phyloP scores from a whole-genome alignment of 2,329 filamentous ascomycete species.

The Camillea tinctor region DNA sequence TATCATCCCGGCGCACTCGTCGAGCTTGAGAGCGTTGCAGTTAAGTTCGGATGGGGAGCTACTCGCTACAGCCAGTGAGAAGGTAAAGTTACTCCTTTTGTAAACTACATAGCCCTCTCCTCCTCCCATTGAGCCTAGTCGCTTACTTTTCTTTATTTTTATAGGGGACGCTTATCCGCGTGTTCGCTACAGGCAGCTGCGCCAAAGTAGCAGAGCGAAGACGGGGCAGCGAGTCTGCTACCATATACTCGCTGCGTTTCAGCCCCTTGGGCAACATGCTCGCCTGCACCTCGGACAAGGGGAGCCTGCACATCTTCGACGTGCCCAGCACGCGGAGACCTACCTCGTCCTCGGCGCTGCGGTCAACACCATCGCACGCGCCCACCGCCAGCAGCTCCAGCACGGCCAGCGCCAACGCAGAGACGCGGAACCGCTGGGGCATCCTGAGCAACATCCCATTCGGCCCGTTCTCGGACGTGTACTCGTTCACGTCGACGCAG shows the following conservation, averaged over 20 bases:
- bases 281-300: conserved; percentile 94
- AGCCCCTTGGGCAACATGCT: conserved; percentile 77
- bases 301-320: conserved; percentile 92
- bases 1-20: conserved; percentile 89
- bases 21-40: conserved; percentile 72
- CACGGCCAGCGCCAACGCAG: conserved; percentile 37
- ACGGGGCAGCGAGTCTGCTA: conserved; percentile 83
- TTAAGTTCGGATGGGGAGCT: conserved; percentile 78
- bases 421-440: conserved; percentile 75
- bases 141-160: conserved; percentile 17
- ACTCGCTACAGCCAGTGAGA: conserved; percentile 87
- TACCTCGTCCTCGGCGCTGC: conserved; percentile 12
- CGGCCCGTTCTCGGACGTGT: conserved; percentile 87
- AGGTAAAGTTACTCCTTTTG: conserved; percentile 38
- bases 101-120: background rate
- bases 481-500: conserved; percentile 76
- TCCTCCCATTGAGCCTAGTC: conserved; percentile 9
- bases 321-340: conserved; percentile 57
- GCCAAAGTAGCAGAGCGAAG: conserved; percentile 81
- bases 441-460: conserved; percentile 79
- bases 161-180: conserved; percentile 80
- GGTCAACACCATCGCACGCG: conserved; percentile 12
- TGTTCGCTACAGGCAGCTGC: conserved; percentile 79
- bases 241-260: conserved; percentile 84
- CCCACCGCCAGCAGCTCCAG: conserved; percentile 16